phyloP scores from a whole-genome alignment of 495 filamentous ascomycete genomes.

The Saxispiralis lemnorum region DNA sequence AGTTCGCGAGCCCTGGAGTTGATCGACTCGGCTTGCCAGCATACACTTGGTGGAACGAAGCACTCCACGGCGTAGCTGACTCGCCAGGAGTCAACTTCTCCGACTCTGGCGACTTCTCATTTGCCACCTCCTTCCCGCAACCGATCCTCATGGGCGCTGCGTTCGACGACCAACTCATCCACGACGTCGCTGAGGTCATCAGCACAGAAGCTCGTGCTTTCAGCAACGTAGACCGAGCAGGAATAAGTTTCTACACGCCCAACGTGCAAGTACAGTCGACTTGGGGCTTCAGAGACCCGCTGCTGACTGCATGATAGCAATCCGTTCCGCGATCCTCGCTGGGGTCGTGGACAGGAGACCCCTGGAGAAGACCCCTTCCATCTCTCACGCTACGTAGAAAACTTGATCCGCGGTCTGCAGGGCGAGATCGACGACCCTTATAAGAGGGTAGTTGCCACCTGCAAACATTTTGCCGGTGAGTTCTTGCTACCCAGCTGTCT shows the following conservation, averaged over 20 bases:
- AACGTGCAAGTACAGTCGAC: constrained; percentile 29
- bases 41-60: constrained; percentile 38
- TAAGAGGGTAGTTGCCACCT: constrained; percentile 8
- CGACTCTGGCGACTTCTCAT: constrained; percentile 33
- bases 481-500: too few relatives aligned
- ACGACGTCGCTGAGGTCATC: constrained; percentile 37
- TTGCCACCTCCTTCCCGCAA: constrained; percentile 44
- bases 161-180: constrained; percentile 42
- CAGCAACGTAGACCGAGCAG: constrained; percentile 39
- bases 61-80: constrained; percentile 39
- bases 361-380: constrained; percentile 45
- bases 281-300: background rate
- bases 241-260: constrained; percentile 47
- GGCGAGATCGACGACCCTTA: constrained; percentile 1
- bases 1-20: constrained; percentile 36
- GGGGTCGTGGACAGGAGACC: constrained; percentile 46
- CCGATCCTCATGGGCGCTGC: constrained; percentile 43
- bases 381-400: constrained; percentile 38
- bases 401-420: constrained; percentile 22
- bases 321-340: constrained; percentile 42
- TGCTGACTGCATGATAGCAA: constrained; percentile 47
- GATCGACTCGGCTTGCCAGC: constrained; percentile 37
- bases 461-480: constrained; percentile 23
- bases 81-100: constrained; percentile 35
- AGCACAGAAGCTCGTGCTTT: constrained; percentile 50